Conservation (phyloP, 176 grass and related monocot genomes). For the Avena insularis region DNA sequence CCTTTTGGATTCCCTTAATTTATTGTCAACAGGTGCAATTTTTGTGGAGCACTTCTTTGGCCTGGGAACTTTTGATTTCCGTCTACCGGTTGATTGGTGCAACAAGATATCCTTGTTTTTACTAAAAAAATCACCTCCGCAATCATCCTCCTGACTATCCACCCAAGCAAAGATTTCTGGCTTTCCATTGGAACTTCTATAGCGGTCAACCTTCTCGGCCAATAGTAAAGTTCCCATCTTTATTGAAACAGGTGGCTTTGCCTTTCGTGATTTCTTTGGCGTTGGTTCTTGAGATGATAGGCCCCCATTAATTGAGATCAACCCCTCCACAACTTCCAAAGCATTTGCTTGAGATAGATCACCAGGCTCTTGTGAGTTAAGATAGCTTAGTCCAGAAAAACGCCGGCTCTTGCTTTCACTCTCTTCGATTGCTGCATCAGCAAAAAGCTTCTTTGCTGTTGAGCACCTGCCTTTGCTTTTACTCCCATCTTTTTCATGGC, state of each 20-base stretch:
- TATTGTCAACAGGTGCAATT: conserved; percentile 12
- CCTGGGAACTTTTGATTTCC: conserved; percentile 43
- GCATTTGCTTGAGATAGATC: conserved; percentile 82
- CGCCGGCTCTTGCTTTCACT: conserved; percentile 28
- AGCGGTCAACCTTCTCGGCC: conserved; percentile 53
- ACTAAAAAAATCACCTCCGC: conserved; percentile 73
- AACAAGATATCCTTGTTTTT: conserved; percentile 71
- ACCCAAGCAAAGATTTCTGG: conserved; percentile 68
- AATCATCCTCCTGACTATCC: conserved; percentile 67
- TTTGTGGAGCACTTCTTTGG: conserved; percentile 41
- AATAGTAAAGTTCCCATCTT: conserved; percentile 63
- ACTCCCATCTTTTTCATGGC: conserved; percentile 52
- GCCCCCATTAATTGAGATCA: conserved; percentile 63
- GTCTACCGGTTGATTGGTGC: conserved; percentile 30
- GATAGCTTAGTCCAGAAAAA: conserved; percentile 65
- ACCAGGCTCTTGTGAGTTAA: conserved; percentile 74
- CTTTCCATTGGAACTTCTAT: conserved; percentile 43
- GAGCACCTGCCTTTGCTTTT: conserved; percentile 55
- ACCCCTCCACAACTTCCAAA: conserved; percentile 76
- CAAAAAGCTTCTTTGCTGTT: conserved; percentile 71
- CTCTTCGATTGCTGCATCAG: conserved; percentile 45
- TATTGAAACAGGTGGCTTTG: conserved; percentile 54
- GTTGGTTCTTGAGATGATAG: conserved; percentile 61
- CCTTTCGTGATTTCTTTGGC: conserved; percentile 39
- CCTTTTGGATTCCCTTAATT: conserved; percentile 15